These are phyloP conservation scores for Solanum chiquidenum DNA, from an alignment of 257 asterid genomes.

Conservation along the genomic window DNA sequence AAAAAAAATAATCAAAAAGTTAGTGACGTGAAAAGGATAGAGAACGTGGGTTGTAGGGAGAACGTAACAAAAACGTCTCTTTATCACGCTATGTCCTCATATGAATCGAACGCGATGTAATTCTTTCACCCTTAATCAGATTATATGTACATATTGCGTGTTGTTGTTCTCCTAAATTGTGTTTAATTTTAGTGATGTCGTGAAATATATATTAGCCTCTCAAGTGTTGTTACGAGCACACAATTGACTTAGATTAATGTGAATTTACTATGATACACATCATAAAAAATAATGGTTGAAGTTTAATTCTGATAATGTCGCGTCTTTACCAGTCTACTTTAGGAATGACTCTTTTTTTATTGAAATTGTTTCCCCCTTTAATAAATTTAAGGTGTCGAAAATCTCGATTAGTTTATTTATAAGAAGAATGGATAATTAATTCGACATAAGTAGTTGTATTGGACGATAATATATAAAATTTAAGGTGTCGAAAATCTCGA, in stretches of 20 bases:
- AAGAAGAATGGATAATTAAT: too few relatives aligned
- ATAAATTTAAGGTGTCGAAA: not conserved
- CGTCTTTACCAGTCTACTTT: too few relatives aligned
- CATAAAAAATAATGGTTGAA: not conserved
- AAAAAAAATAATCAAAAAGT: not conserved
- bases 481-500: not conserved
- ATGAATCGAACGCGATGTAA: not conserved
- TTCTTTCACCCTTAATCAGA: accelerated
- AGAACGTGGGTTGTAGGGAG: not conserved
- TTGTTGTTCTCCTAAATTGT: not conserved
- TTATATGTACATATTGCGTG: not conserved
- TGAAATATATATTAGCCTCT: not conserved
- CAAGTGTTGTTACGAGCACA: not conserved
- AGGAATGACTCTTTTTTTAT: not conserved
- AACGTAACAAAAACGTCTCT: not conserved
- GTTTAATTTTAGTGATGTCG: not conserved
- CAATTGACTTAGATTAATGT: not conserved
- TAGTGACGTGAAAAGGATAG: not conserved
- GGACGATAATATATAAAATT: too few relatives aligned
- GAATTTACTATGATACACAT: accelerated
- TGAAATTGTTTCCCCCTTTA: not conserved
- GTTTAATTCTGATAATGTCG: too few relatives aligned
- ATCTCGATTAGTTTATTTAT: too few relatives aligned
- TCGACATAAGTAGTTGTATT: too few relatives aligned
- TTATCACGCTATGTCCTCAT: not conserved